Evolutionary conservation across 176 grass and related monocot species (phyloP).

Genomic region (Oryza coarctata): DNA sequence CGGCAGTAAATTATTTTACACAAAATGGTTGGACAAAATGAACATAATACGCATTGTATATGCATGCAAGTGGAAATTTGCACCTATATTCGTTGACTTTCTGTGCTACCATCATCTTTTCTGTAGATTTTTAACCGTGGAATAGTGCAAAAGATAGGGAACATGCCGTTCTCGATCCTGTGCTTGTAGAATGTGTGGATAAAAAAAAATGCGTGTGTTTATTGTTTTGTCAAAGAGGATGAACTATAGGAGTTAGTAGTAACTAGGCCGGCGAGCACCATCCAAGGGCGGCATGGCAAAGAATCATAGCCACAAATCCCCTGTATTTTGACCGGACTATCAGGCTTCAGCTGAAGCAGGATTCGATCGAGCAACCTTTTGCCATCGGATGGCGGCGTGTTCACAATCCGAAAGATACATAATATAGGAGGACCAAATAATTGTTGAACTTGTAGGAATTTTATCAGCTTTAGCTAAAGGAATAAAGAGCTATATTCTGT

Average conservation of each 20-base stretch:
- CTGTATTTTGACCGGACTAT: not conserved
- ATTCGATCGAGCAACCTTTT: not conserved
- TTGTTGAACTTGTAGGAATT: not conserved
- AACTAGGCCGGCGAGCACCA: not conserved
- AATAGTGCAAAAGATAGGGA: not conserved
- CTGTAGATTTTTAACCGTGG: not conserved
- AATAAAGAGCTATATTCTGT: not conserved
- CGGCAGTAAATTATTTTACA: too few relatives aligned
- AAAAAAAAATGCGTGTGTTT: not conserved
- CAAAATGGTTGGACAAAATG: not conserved
- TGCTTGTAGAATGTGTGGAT: not conserved
- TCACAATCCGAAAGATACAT: not conserved
- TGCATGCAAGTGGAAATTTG: not conserved
- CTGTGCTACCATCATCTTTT: not conserved
- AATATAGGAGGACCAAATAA: not conserved
- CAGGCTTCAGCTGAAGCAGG: not conserved
- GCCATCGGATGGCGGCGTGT: not conserved
- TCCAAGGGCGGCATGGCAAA: not conserved
- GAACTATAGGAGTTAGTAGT: not conserved
- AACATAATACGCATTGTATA: not conserved
- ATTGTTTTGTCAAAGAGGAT: conserved; percentile 5
- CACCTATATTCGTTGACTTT: not conserved
- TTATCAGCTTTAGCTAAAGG: not conserved
- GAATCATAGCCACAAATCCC: not conserved
- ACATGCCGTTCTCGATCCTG: not conserved